Evolutionary conservation across 2,329 filamentous ascomycete genomes (phyloP).

Genomic region (Exophiala xenobiotica): DNA sequence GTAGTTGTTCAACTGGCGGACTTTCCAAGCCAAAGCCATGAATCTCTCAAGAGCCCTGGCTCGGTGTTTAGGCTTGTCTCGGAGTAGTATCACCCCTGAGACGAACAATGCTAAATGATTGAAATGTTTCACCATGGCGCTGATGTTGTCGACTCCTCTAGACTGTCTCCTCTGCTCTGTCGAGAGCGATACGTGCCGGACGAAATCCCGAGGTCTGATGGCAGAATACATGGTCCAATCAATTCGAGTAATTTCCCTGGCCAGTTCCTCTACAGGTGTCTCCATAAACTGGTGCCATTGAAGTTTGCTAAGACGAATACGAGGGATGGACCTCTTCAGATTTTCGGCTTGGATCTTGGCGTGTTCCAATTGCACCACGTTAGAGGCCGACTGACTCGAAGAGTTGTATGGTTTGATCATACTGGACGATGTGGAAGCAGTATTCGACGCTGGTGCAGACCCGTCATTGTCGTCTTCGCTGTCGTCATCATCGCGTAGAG

Average conservation of each 20-base stretch:
- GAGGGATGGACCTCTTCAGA: constrained; percentile 69
- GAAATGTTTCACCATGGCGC: constrained; percentile 91
- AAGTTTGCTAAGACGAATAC: constrained; percentile 72
- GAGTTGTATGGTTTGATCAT: constrained; percentile 41
- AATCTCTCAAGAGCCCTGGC: constrained; percentile 92
- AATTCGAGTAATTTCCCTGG: constrained; percentile 87
- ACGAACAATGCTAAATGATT: constrained; percentile 83
- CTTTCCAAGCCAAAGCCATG: constrained; percentile 80
- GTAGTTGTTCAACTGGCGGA: constrained; percentile 94
- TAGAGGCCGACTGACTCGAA: constrained; percentile 43
- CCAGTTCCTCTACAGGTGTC: constrained; percentile 77
- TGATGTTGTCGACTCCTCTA: constrained; percentile 69
- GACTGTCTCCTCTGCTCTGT: constrained; percentile 59
- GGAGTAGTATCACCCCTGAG: constrained; percentile 77
- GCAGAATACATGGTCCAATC: constrained; percentile 99
- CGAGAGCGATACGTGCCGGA: constrained; percentile 82
- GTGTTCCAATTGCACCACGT: constrained; percentile 61
- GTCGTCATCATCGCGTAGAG: constrained; percentile 38
- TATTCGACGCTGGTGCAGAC: constrained; percentile 40
- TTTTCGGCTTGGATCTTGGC: constrained; percentile 75
- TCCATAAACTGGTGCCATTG: constrained; percentile 92
- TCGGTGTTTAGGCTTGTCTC: constrained; percentile 94
- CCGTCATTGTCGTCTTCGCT: constrained; percentile 23
- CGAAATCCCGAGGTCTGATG: constrained; percentile 86
- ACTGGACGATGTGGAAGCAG: constrained; percentile 41